Conservation (phyloP, 495 filamentous ascomycete species). For the Hypoxylon perforatum region DNA sequence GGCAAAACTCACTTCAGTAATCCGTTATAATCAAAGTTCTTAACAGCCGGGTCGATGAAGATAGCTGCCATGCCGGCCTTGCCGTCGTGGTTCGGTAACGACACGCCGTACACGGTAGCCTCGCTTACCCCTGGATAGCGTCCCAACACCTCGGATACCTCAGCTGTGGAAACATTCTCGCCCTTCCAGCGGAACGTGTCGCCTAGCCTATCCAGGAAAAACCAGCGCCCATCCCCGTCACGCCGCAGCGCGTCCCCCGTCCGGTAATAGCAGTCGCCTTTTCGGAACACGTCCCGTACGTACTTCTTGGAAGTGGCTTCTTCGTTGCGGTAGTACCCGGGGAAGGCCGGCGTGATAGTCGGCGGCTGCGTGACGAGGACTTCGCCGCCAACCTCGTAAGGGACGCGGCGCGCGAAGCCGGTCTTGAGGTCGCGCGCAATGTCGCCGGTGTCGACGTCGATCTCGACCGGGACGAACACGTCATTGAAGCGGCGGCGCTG, state of each 20-base stretch:
- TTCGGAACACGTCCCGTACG: constrained; percentile 74
- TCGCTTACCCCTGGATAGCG: constrained; percentile 73
- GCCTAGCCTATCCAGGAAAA: constrained; percentile 78
- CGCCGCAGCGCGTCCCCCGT: constrained; percentile 77
- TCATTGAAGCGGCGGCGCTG: constrained; percentile 61
- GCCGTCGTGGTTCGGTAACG: constrained; percentile 75
- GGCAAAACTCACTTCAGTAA: constrained; percentile 60
- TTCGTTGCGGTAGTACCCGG: constrained; percentile 76
- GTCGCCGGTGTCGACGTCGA: constrained; percentile 73
- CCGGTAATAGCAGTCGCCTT: constrained; percentile 81
- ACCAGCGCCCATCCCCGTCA: constrained; percentile 77
- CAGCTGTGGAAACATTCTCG: constrained; percentile 84
- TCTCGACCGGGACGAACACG: constrained; percentile 71
- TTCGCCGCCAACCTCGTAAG: constrained; percentile 78
- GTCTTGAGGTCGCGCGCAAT: constrained; percentile 72
- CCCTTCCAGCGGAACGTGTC: constrained; percentile 89
- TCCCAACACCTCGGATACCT: constrained; percentile 76
- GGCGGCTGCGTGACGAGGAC: constrained; percentile 73
- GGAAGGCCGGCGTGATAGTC: constrained; percentile 61
- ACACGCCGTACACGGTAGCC: constrained; percentile 83
- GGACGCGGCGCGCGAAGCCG: constrained; percentile 70
- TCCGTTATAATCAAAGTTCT: constrained; percentile 63
- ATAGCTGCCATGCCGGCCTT: constrained; percentile 76
- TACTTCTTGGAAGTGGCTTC: constrained; percentile 76
- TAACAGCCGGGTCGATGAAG: constrained; percentile 55